A percentile compares a stretch with the other conserved stretches of the same genome.
Evolutionary conservation across 2,329 filamentous ascomycete genomes (phyloP).

Genomic region (Endocalyx cinctus): DNA sequence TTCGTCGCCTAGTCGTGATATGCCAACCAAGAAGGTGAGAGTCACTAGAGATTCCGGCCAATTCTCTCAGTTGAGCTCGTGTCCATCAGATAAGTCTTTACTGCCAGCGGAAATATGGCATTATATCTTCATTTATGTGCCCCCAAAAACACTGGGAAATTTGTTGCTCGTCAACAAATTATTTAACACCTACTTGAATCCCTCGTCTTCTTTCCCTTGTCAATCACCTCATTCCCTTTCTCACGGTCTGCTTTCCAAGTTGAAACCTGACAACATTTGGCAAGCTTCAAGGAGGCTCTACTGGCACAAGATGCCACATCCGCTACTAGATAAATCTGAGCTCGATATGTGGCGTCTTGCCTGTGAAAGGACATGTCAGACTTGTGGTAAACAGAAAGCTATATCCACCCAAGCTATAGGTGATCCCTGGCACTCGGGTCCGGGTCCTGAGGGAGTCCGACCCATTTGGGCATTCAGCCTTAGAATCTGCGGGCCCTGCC

Average conservation of each 20-base stretch:
- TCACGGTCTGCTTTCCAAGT: slow-evolving; percentile 26
- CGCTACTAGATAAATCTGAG: slow-evolving; percentile 61
- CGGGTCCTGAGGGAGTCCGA: slow-evolving; percentile 55
- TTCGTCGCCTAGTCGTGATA: neutral
- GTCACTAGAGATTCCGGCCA: too few relatives aligned
- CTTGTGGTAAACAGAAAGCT: slow-evolving; percentile 49
- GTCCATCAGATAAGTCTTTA: slow-evolving; percentile 11
- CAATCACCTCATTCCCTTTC: slow-evolving; percentile 26
- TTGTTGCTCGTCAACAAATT: slow-evolving; percentile 63
- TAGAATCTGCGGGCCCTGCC: slow-evolving; percentile 62
- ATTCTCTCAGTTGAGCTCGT: too few relatives aligned
- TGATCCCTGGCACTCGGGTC: slow-evolving; percentile 54
- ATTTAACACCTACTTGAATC: slow-evolving; percentile 58
- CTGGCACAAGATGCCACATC: slow-evolving; percentile 64
- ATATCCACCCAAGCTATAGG: slow-evolving; percentile 19
- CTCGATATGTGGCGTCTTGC: slow-evolving; percentile 72
- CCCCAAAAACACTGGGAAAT: slow-evolving; percentile 58
- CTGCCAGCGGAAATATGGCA: slow-evolving; percentile 63
- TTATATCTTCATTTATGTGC: slow-evolving; percentile 61
- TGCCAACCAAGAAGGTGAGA: slow-evolving; percentile 18
- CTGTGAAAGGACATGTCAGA: slow-evolving; percentile 60
- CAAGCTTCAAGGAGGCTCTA: slow-evolving; percentile 60
- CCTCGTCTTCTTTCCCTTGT: slow-evolving; percentile 31
- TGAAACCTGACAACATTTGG: slow-evolving; percentile 66
- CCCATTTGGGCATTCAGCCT: slow-evolving; percentile 69